Evolutionary conservation across 192 early-diverging fungal genomes (phyloP).

Genomic region (Helicostylum pulchrum): DNA sequence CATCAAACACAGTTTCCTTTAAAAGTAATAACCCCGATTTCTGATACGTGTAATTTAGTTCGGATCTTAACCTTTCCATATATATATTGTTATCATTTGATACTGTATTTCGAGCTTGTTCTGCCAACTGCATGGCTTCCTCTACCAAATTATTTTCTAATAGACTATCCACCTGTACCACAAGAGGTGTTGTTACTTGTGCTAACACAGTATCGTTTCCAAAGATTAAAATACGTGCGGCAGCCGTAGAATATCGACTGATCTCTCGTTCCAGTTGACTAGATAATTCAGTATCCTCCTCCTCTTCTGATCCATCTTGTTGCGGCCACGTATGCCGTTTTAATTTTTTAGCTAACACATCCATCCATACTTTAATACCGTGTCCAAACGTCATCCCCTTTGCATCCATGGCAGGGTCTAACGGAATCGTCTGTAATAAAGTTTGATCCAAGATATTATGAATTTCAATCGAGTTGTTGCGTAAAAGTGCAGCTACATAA

Average conservation of each 20-base stretch:
- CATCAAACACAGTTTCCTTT: conserved; percentile 62
- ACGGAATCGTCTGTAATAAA: conserved; percentile 50
- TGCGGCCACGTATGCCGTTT: conserved; percentile 12
- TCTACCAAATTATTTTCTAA: conserved; percentile 56
- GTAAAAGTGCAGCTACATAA: conserved; percentile 66
- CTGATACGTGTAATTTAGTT: conserved; percentile 59
- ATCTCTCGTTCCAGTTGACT: conserved; percentile 16
- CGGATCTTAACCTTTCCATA: conserved; percentile 44
- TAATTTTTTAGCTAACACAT: conserved; percentile 34
- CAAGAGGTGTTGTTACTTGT: conserved; percentile 54
- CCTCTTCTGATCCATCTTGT: too few relatives aligned
- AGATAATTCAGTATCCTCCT: conserved; percentile 13
- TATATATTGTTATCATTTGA: conserved; percentile 43
- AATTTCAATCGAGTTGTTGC: conserved; percentile 66
- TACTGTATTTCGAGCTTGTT: conserved; percentile 44
- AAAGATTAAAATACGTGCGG: conserved; percentile 54
- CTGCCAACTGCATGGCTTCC: conserved; percentile 58
- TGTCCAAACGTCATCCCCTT: conserved; percentile 51
- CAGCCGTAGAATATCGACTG: conserved; percentile 35
- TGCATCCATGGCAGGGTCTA: conserved; percentile 40
- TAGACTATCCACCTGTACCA: conserved; percentile 56
- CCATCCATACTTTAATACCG: conserved; percentile 49
- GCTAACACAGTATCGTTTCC: conserved; percentile 58
- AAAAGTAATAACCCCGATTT: conserved; percentile 64
- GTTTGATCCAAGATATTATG: conserved; percentile 72